Base-by-base conservation (phyloP, 2,329 filamentous ascomycete species). In the Fusarium albidum region DNA sequence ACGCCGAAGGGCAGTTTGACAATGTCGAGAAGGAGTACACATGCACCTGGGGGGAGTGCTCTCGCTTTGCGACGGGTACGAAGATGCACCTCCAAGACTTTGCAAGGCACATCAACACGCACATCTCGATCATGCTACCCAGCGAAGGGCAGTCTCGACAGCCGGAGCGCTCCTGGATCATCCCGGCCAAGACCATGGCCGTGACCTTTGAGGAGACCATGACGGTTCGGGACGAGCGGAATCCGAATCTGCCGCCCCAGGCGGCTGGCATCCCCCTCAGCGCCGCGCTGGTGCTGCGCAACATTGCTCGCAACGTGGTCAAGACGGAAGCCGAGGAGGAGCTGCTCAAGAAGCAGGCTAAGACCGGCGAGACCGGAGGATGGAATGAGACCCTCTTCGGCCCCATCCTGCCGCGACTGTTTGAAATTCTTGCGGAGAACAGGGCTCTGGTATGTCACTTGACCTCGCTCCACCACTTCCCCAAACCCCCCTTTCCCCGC, bases 211-310 rank as follows among this genome's bases (percentile, higher is more conserved):
- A 86, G 56, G 80, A 85, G 67, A 88, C 85, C 5, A 71, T 78
- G 37, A 79, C 78, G 31, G 77, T 78, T 28, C 79, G 81, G 10
- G 83, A 86, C 63, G 83, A 85, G 68, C 76, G 80, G 39, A 84
- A 85, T 57, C 80, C 82, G 10, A 82, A 85, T 55, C 78, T 78
- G 9, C 75, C 80, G 6, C 76, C 80, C 3, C 83, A 92, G 66
- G 87, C 90, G 3, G 88, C 88, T 1, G 91, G 91, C 6, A 87
- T 94, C 29, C 89, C 91, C n/a, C 79, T 94, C 7, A 90, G 88
- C 48, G 88, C 89, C 3, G 87, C 89, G 12, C 79, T 94, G 25
- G 89, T 95, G 29, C 79, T 95, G 38, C 84, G 91, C 26, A 95
- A 95, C 69, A 84, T 95, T 55, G 90, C 90, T 11, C 82, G 80